Base-by-base conservation (phyloP, 129 eudicot genomes). In the Chrysanthemum makinoi region DNA sequence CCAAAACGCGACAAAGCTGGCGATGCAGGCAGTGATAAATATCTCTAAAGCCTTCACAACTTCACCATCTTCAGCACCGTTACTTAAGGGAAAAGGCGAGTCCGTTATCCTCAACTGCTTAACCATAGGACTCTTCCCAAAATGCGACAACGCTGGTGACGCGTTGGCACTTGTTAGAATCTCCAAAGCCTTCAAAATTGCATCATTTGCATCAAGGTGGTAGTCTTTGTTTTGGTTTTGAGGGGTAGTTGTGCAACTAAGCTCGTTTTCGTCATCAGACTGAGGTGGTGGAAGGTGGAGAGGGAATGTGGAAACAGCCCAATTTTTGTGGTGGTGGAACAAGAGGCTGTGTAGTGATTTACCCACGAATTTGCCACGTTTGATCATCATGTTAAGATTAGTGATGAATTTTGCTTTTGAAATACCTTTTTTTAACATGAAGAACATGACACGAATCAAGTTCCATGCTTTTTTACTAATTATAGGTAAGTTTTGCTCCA, bases 181-280 rank as follows among this genome's bases (percentile, higher is more conserved):
- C 24, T 22, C 24, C 24, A 22, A 22, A 22, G 24, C 24, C 24
- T 22, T 22, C 24, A 22, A 22, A 22, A 22, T 6, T 50, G 44
- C 3, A 47, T 39, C 69, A 39, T 33, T 33, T 33, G 14, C 15
- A 64, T 64, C 50, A 15, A 8, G 49, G 59, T 26, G 22, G 68
- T 9, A 65, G 55, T 44, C 56, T 39, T 26, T 61, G 10, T 26
- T 43, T 56, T 19, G 61, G 22, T 15, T 15, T 4, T 10, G 47
- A 47, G 96, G 96, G 73, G 80, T 85, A 83, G 66, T 66, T 7
- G 75, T 84, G 78, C 89, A 87, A 74, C 86, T 90, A 81, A 90
- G 84, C 68, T 84, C 57, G 19, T 52, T 13, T 15, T 52, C 57
- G 19, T 52, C 57, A 4, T 15, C 8, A 1, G 57, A 15, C 18